Conservation (phyloP, 1,284 basidiomycete species). For the Puccinia hordei region DNA sequence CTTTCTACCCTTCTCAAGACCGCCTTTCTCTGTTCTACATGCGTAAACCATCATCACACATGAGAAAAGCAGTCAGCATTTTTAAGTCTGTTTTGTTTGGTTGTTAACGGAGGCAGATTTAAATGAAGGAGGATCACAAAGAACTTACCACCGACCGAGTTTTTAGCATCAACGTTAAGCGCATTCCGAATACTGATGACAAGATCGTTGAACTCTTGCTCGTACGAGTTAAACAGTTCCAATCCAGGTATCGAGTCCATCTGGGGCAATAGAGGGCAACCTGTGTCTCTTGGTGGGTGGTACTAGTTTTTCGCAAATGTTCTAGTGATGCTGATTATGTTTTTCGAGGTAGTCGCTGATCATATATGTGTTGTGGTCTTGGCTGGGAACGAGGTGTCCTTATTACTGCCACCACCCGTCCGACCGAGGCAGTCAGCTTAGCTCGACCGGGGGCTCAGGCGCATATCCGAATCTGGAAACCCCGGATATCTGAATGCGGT, state of each 20-base stretch:
- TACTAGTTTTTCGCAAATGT: too few relatives aligned
- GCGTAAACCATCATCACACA: background rate
- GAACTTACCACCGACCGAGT: conserved; percentile 40
- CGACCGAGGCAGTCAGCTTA: too few relatives aligned
- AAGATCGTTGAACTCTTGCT: conserved; percentile 49
- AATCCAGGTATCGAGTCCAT: conserved; percentile 44
- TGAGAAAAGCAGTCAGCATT: background rate
- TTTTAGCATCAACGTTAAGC: conserved; percentile 40
- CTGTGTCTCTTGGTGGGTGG: too few relatives aligned
- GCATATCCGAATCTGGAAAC: too few relatives aligned
- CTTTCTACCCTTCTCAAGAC: conserved; percentile 82
- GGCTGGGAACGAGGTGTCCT: too few relatives aligned
- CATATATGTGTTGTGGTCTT: too few relatives aligned
- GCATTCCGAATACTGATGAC: conserved; percentile 40
- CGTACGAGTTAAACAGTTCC: conserved; percentile 49
- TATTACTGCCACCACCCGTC: too few relatives aligned
- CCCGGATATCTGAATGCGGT: too few relatives aligned
- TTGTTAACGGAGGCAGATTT: background rate
- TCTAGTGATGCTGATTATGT: too few relatives aligned
- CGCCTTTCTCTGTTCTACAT: conserved; percentile 77
- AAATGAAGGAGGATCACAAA: background rate
- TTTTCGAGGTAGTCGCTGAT: too few relatives aligned
- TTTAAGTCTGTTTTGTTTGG: background rate
- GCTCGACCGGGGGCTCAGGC: too few relatives aligned
- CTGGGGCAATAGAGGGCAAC: background rate